Evolutionary conservation across 768 basidiomycete genomes (phyloP).

Genomic region (Hygrocybe punicea): DNA sequence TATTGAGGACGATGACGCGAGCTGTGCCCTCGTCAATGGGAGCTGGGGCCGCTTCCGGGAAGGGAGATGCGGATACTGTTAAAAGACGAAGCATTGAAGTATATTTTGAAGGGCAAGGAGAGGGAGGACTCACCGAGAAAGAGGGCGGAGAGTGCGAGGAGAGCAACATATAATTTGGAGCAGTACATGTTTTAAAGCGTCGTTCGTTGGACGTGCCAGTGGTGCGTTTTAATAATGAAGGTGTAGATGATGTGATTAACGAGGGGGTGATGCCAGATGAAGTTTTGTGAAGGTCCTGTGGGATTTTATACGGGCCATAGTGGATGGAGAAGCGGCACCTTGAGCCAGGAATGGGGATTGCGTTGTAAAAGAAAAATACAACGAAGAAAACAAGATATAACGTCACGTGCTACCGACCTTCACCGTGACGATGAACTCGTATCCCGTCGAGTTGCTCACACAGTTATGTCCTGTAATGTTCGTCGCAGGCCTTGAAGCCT

Average conservation of each 20-base stretch:
- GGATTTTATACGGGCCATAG: not conserved
- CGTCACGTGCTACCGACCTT: not conserved
- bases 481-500: constrained; percentile 73
- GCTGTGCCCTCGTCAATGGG: not conserved
- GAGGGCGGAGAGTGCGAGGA: no score
- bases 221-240: not conserved
- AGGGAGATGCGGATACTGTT: not conserved
- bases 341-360: not conserved
- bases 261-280: not conserved
- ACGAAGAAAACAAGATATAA: not conserved
- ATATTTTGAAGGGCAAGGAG: not conserved
- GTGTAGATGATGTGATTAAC: not conserved
- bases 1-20: not conserved
- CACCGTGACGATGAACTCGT: constrained; percentile 91
- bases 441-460: constrained; percentile 83
- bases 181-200: no score
- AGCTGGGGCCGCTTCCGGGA: not conserved
- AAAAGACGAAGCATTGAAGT: not conserved
- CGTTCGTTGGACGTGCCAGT: no score
- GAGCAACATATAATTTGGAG: no score
- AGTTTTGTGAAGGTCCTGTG: not conserved
- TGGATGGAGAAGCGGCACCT: not conserved
- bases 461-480: constrained; percentile 94
- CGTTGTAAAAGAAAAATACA: not conserved
- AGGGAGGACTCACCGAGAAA: no score